phyloP scores from a whole-genome alignment of 169 alveolate genomes.

The Condylostoma magnum region DNA sequence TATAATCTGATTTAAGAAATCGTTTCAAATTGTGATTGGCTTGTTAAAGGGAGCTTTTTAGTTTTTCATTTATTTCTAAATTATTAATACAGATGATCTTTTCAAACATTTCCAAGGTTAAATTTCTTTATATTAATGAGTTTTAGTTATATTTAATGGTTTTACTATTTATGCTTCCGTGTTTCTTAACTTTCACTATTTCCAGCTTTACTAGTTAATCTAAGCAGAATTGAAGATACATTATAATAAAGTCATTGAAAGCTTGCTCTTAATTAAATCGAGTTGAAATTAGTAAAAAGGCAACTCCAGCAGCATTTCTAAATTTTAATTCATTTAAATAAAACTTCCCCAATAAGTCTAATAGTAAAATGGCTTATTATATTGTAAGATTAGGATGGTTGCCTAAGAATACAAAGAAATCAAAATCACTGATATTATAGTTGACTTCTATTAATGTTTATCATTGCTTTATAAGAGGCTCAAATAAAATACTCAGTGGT shows the following conservation, averaged over 20 bases:
- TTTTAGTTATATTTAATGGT: background rate
- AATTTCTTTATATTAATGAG: background rate
- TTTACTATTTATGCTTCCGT: background rate
- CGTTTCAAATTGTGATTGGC: background rate
- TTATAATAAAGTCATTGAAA: slow-evolving; percentile 54
- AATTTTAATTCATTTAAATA: slow-evolving; percentile 58
- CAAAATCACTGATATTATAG: slow-evolving; percentile 66
- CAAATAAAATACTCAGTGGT: slow-evolving; percentile 80
- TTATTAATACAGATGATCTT: slow-evolving; percentile 14
- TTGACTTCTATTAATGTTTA: slow-evolving; percentile 59
- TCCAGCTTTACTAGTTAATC: slow-evolving; percentile 5
- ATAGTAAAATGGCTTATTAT: slow-evolving; percentile 41
- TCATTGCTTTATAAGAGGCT: slow-evolving; percentile 73
- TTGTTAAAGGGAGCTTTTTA: background rate
- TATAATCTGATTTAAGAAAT: background rate
- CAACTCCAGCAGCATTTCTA: slow-evolving; percentile 55
- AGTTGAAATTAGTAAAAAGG: slow-evolving; percentile 45
- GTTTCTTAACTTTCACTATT: background rate
- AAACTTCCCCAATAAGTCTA: slow-evolving; percentile 75
- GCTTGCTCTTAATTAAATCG: slow-evolving; percentile 47
- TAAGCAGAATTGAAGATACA: slow-evolving; percentile 44
- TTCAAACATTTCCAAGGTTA: slow-evolving; percentile 7
- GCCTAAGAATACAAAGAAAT: slow-evolving; percentile 61
- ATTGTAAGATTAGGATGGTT: slow-evolving; percentile 66
- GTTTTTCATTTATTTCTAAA: background rate